Percentiles rank a stretch among this genome's conserved stretches.
These are phyloP conservation scores for Keithomyces neogunnii DNA, from an alignment of 2,329 filamentous ascomycete species.

Conservation along the genomic window DNA sequence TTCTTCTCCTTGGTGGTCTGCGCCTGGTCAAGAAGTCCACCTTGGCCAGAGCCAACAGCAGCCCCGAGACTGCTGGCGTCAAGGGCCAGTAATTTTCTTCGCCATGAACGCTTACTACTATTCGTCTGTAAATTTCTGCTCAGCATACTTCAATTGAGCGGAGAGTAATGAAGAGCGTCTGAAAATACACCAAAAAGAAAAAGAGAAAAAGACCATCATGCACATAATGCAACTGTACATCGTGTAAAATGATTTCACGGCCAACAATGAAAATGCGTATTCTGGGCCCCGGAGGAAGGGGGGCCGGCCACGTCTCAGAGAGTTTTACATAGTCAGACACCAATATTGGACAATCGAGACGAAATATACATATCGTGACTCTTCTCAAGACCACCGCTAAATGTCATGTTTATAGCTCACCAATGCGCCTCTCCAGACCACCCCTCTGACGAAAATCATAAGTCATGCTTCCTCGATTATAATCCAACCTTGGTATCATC, in stretches of 20 bases:
- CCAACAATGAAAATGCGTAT: background rate
- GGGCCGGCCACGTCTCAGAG: background rate
- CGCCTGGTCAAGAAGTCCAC: constrained; percentile 40
- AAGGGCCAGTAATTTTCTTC: constrained; percentile 10
- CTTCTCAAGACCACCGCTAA: too few species aligned
- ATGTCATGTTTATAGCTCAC: too few species aligned
- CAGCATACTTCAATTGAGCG: background rate
- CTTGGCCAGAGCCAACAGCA: constrained; percentile 11
- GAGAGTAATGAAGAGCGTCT: background rate
- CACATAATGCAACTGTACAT: background rate
- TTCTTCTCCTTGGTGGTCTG: constrained; percentile 34
- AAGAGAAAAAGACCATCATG: constrained; percentile 1
- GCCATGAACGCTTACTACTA: too few species aligned
- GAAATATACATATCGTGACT: background rate
- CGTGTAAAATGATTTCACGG: background rate
- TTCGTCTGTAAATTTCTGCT: background rate
- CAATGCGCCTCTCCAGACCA: too few species aligned
- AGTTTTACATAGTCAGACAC: constrained; percentile 1
- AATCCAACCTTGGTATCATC: too few species aligned
- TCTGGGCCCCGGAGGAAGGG: background rate
- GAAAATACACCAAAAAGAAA: constrained; percentile 1
- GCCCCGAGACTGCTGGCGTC: constrained; percentile 7
- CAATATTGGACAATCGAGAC: constrained; percentile 1
- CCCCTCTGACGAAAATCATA: too few species aligned
- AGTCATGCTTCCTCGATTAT: too few species aligned